Evolutionary conservation across 1,284 basidiomycete species (phyloP).

Genomic region (Cryptococcus sp.): DNA sequence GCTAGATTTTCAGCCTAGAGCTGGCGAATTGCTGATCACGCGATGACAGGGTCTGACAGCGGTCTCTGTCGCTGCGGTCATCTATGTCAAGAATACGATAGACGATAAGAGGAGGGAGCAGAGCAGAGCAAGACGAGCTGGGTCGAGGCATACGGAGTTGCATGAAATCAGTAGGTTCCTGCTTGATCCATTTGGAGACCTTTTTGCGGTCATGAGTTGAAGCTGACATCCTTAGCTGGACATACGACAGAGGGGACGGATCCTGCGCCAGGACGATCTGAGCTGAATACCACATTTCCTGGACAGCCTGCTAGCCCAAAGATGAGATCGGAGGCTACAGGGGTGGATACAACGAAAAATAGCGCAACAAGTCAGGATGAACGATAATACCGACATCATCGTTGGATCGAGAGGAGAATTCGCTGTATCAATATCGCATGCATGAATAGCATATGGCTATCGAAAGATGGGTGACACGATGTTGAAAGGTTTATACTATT

Average conservation of each 20-base stretch:
- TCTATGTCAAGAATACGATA: neutral
- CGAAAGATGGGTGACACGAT: no score
- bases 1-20: neutral
- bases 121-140: no score
- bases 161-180: neutral
- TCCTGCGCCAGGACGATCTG: neutral
- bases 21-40: neutral
- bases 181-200: no score
- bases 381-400: neutral
- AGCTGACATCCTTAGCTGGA: no score
- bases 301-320: neutral
- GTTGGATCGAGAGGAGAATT: neutral
- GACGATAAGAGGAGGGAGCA: neutral
- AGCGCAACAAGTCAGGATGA: neutral
- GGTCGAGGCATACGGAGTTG: neutral
- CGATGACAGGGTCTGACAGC: neutral
- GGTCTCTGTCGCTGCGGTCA: neutral
- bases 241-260: neutral
- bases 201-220: no score
- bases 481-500: no score
- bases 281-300: neutral
- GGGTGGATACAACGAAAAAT: conserved; percentile 7
- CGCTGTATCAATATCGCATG: no score
- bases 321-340: conserved; percentile 5
- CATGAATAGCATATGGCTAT: no score